Evolutionary conservation across 2,329 filamentous ascomycete species (phyloP), one percentile per base, ranked within the genome.

Genomic region (Ophiognomonia clavigignenti-juglandacearum): DNA sequence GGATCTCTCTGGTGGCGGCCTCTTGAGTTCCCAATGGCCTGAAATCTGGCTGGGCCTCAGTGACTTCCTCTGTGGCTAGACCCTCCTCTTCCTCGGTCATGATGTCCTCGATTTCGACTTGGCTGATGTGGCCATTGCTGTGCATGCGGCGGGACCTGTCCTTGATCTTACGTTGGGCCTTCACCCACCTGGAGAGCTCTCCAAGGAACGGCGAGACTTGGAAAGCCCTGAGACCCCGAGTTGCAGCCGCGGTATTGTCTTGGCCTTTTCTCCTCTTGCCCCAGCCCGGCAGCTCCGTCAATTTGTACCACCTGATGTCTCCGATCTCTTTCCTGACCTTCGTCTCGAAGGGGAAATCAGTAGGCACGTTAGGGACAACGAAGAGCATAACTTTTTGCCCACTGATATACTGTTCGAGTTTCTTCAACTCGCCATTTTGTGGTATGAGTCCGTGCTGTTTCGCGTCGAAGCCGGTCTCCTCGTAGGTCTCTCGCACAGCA

Each of bases 311-410:
- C 62, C 88, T 75, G 50, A 98, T 96, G 67, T 89, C 95, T 67
- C 92, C 95, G 61, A 98, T 98, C 65, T 98, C 95, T 66, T 97
- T 97, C 47, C 95, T 78, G 6, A 93, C 97, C 57, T 84, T 84
- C 4, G 95, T 88, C 64, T 92, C 86, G 61, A 98, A 98, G 51
- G 83, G 66, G 1, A 89, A 92, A 58, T 96, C 84, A 74, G 87
- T 86, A 13, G 90, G 88, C 3, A 98, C 82, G 53, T 90, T 83
- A 44, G 89, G 83, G 62, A 98, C 95, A 40, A 97, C 86, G 62
- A 93, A 98, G 29, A 98, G 77, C 53, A 87, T 81, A 70, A 98
- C 85, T 62, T 96, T 88, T 67, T 97, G 92, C 62, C 96, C 89
- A 57, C 87, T 78, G 82, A 97, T 95, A 13, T 84, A 85, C 50